Conservation (phyloP, 116 monocot species). For the Thalassia testudinum region DNA sequence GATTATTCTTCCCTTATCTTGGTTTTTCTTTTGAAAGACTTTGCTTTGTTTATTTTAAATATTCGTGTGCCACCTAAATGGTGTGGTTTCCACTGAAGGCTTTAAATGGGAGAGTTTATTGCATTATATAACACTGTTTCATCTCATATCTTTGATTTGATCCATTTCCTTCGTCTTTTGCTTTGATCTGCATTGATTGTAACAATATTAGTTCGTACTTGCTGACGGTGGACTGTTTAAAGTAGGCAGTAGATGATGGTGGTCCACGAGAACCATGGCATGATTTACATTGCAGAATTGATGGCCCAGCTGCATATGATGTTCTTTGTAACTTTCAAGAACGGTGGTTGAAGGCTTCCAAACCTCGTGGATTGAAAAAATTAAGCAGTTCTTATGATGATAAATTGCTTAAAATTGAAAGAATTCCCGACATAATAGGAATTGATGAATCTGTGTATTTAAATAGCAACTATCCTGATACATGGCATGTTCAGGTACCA, state of each 20-base stretch:
- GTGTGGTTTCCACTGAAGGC: no score
- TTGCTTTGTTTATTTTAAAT: no score
- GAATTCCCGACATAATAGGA: conserved; percentile 44
- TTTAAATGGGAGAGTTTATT: no score
- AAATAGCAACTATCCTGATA: conserved; percentile 59
- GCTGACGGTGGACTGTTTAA: no score
- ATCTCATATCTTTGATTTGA: no score
- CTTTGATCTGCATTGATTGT: no score
- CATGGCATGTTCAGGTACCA: conserved; percentile 80
- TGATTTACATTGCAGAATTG: conserved; percentile 85
- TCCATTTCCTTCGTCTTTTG: no score
- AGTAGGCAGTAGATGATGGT: conserved; percentile 18
- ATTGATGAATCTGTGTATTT: conserved; percentile 28
- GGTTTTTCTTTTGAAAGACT: no score
- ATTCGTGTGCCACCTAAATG: no score
- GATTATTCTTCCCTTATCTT: no score
- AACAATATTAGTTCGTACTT: no score
- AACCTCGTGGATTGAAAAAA: conserved; percentile 54
- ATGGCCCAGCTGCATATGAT: conserved; percentile 86
- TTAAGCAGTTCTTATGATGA: conserved; percentile 47
- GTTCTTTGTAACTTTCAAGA: conserved; percentile 78
- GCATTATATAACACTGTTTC: no score
- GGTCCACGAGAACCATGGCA: conserved; percentile 95
- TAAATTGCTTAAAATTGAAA: conserved; percentile 40
- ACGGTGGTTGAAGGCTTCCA: conserved; percentile 72